Conservation (phyloP, 805 yeast genomes). For the Myxozyma monticola region DNA sequence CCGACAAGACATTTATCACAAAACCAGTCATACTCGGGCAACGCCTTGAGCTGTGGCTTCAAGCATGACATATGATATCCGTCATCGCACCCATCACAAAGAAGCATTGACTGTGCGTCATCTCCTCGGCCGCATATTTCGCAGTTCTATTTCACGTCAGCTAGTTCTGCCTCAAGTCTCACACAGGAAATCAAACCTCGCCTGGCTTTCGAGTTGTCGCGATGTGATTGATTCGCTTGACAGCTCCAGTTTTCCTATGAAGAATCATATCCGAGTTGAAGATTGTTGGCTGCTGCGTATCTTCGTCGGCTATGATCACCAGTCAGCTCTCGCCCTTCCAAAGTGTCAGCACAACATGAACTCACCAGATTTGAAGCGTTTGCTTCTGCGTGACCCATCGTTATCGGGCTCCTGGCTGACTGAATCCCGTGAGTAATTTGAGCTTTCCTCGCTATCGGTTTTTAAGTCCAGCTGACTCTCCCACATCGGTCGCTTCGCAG, state of each 20-base stretch:
- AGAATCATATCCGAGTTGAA: conserved; percentile 22
- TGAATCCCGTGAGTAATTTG: background rate
- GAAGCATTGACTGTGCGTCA: conserved; percentile 23
- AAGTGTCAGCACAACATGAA: too few species aligned
- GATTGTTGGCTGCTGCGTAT: conserved; percentile 12
- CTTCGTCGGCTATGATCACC: too few species aligned
- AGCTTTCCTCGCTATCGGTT: background rate
- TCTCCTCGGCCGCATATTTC: conserved; percentile 34
- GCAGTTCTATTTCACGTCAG: conserved; percentile 31
- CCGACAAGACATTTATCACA: conserved; percentile 85
- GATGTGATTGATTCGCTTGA: conserved; percentile 12
- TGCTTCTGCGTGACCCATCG: conserved; percentile 16
- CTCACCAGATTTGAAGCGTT: conserved; percentile 6
- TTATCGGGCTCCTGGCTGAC: background rate
- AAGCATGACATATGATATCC: conserved; percentile 70
- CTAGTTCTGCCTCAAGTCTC: background rate
- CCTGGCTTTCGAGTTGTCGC: conserved; percentile 15
- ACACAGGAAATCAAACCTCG: conserved; percentile 6
- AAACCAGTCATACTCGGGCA: conserved; percentile 70
- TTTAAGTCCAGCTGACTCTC: conserved; percentile 4
- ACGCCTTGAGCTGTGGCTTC: conserved; percentile 51
- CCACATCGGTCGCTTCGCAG: background rate
- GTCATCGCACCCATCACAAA: conserved; percentile 73
- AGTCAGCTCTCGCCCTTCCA: too few species aligned
- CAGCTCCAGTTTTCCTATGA: conserved; percentile 18